Evolutionary conservation across 352 stramenopile species (phyloP).

Genomic region (Phytophthora pseudosyringae): DNA sequence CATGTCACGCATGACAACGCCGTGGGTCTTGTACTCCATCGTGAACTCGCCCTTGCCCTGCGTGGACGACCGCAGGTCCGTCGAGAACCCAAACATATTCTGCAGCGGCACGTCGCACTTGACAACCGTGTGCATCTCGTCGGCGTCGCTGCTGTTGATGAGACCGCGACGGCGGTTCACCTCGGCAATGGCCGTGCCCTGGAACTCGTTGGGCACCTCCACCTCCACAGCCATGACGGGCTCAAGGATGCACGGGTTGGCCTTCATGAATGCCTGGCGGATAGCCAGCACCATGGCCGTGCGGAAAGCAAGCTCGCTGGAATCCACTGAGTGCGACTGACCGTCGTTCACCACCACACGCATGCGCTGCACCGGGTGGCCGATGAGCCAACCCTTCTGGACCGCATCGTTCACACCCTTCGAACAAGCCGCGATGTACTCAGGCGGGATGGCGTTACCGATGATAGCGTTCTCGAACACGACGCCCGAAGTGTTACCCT

Average conservation of each 20-base stretch:
- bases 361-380: constrained; percentile 93
- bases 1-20: constrained; percentile 91
- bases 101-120: constrained; percentile 96
- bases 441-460: constrained; percentile 98
- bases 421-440: constrained; percentile 98
- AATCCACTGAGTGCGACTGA: constrained; percentile 97
- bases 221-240: constrained; percentile 97
- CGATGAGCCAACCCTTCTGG: constrained; percentile 95
- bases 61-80: constrained; percentile 95
- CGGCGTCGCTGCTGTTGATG: constrained; percentile 96
- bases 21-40: constrained; percentile 99
- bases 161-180: constrained; percentile 95
- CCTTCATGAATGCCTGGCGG: constrained; percentile 93
- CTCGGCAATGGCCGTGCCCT: constrained; percentile 94
- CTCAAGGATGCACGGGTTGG: constrained; percentile 94
- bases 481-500: constrained; percentile 57
- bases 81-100: constrained; percentile 99
- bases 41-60: constrained; percentile 99
- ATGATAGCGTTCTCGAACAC: constrained; percentile 98
- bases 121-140: constrained; percentile 93
- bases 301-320: constrained; percentile 98
- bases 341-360: constrained; percentile 92
- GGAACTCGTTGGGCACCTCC: constrained; percentile 95
- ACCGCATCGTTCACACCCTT: constrained; percentile 98
- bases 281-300: constrained; percentile 96